Conservation (phyloP, 345 rosid genomes). For the Corchorus capsularis region DNA sequence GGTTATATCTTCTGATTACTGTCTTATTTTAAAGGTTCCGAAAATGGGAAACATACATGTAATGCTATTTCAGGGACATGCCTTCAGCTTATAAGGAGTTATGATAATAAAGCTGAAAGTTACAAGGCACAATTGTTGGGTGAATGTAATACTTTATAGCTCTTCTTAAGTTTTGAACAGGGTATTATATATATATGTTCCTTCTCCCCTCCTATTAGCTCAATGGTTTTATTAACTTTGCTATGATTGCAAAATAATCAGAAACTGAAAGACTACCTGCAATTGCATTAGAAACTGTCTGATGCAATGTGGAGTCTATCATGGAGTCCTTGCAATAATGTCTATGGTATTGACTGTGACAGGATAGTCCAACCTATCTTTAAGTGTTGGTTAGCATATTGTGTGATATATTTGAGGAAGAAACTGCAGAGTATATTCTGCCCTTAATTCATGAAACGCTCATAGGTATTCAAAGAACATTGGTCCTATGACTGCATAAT, state of each 20-base stretch:
- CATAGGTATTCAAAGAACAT: constrained; percentile 46
- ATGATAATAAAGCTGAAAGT: constrained; percentile 79
- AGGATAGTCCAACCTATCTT: constrained; percentile 96
- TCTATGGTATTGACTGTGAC: constrained; percentile 29
- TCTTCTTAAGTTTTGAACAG: constrained; percentile 20
- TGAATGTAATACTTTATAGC: constrained; percentile 53
- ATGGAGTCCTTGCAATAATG: background rate
- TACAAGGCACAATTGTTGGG: constrained; percentile 82
- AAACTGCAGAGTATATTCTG: constrained; percentile 95
- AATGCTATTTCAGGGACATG: constrained; percentile 84
- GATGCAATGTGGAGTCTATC: no score
- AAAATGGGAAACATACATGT: constrained; percentile 95
- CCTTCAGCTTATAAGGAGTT: constrained; percentile 88
- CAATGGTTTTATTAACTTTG: background rate
- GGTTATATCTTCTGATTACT: constrained; percentile 20
- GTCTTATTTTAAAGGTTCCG: constrained; percentile 55
- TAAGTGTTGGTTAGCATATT: constrained; percentile 82
- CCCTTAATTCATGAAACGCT: constrained; percentile 92
- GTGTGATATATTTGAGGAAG: constrained; percentile 88
- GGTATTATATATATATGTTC: constrained; percentile 14
- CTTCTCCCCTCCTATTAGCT: background rate
- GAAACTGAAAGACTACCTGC: constrained; percentile 12
- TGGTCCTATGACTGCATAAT: background rate
- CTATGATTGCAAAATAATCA: background rate
- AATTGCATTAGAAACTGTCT: background rate